Percentiles rank a stretch among this genome's conserved stretches.
These are phyloP conservation scores for Citrus glauca DNA, from an alignment of 345 rosid species.

Conservation along the genomic window DNA sequence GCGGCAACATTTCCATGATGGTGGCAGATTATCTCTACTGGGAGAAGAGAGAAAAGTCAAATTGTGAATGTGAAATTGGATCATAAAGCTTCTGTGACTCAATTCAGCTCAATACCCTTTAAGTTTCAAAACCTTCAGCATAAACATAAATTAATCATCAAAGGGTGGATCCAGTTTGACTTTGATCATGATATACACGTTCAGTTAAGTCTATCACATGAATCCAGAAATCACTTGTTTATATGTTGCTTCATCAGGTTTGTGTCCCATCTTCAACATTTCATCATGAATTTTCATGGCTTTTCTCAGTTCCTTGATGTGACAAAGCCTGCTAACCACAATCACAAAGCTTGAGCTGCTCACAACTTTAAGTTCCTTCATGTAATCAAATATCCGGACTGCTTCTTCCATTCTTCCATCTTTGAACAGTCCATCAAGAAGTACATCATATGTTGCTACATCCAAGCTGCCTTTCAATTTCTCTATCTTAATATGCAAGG, in stretches of 20 bases:
- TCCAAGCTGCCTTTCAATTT: constrained; percentile 47
- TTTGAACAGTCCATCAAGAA: constrained; percentile 46
- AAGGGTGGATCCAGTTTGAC: not conserved
- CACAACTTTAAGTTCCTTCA: constrained; percentile 36
- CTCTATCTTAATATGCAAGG: constrained; percentile 42
- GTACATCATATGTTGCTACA: constrained; percentile 39
- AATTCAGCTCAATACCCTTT: not conserved
- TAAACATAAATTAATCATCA: not conserved
- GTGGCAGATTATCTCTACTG: not conserved
- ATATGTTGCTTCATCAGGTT: constrained; percentile 55
- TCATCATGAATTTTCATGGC: constrained; percentile 76
- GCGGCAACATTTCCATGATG: not conserved
- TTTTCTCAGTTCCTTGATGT: constrained; percentile 44
- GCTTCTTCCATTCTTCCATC: constrained; percentile 44
- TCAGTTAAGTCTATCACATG: constrained; percentile 10
- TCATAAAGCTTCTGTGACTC: not conserved
- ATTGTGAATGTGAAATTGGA: not conserved
- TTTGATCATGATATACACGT: not conserved
- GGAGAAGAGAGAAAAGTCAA: not conserved
- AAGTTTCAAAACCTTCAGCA: not conserved
- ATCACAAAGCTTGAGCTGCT: constrained; percentile 41
- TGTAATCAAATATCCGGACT: constrained; percentile 41
- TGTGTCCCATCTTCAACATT: constrained; percentile 60
- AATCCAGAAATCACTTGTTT: constrained; percentile 57
- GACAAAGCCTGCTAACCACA: constrained; percentile 52